Percentiles rank a stretch among this genome's conserved stretches.
These are phyloP conservation scores for Bruguiera parviflora DNA, from an alignment of 345 rosid genomes.

Conservation along the genomic window DNA sequence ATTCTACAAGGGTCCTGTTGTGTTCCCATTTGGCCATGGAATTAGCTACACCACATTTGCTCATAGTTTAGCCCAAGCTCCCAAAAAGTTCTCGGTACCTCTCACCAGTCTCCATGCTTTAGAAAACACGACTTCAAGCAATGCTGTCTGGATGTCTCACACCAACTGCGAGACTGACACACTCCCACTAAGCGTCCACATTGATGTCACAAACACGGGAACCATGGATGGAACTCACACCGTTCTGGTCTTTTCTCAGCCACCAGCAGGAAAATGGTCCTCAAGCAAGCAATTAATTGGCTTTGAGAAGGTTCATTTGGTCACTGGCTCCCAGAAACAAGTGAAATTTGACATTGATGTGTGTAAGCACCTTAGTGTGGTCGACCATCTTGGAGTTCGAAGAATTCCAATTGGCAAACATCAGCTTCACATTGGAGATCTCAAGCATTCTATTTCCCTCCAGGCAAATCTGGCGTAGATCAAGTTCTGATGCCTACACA, in stretches of 20 bases:
- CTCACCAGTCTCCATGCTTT: slow-evolving; percentile 32
- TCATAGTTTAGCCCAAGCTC: slow-evolving; percentile 43
- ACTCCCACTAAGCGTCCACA: slow-evolving; percentile 40
- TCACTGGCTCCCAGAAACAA: slow-evolving; percentile 47
- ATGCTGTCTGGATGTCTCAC: slow-evolving; percentile 47
- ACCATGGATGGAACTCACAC: slow-evolving; percentile 69
- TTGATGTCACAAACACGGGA: slow-evolving; percentile 71
- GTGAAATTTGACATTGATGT: slow-evolving; percentile 52
- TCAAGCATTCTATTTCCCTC: slow-evolving; percentile 74
- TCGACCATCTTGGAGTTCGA: slow-evolving; percentile 66
- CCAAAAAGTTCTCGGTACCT: slow-evolving; percentile 40
- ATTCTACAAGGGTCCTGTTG: slow-evolving; percentile 89
- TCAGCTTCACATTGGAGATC: slow-evolving; percentile 61
- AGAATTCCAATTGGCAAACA: slow-evolving; percentile 91
- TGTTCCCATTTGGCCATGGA: slow-evolving; percentile 80
- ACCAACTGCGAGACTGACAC: slow-evolving; percentile 43
- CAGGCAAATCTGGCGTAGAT: slow-evolving; percentile 42
- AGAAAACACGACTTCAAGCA: slow-evolving; percentile 37
- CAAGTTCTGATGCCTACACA: slow-evolving; percentile 14
- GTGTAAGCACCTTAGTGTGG: slow-evolving; percentile 78
- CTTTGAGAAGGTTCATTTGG: slow-evolving; percentile 61
- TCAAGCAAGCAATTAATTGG: slow-evolving; percentile 56
- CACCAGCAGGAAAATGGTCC: slow-evolving; percentile 53
- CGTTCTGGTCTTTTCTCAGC: slow-evolving; percentile 56
- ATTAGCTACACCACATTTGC: slow-evolving; percentile 57